These are phyloP conservation scores for Fonsecaea multimorphosa DNA, from an alignment of 2,329 filamentous ascomycete species.

Conservation along the genomic window DNA sequence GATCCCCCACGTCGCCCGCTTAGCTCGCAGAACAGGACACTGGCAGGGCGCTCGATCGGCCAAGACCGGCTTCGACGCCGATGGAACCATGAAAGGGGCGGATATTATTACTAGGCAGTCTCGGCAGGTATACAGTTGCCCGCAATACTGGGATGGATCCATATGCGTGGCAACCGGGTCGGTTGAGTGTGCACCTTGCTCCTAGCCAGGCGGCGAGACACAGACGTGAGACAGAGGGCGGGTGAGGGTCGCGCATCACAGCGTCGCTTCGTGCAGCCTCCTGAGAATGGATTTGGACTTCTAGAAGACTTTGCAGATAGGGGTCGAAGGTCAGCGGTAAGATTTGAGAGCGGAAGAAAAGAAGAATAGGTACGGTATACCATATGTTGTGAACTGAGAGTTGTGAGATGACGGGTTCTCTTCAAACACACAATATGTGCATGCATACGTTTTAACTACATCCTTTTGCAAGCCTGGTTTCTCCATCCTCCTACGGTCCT, in stretches of 20 bases:
- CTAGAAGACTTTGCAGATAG: not conserved
- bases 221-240: not conserved
- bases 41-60: not conserved
- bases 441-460: not conserved
- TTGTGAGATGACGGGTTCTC: not conserved
- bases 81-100: not conserved
- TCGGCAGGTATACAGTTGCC: no score
- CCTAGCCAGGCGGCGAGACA: not conserved
- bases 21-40: not conserved
- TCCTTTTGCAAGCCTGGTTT: not conserved
- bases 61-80: slow-evolving; percentile 3
- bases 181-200: slow-evolving; percentile 3
- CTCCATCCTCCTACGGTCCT: not conserved
- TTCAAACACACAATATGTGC: not conserved
- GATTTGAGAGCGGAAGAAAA: not conserved
- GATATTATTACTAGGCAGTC: not conserved
- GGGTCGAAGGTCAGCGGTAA: not conserved
- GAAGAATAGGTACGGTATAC: not conserved
- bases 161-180: not conserved
- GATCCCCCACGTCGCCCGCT: not conserved
- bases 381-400: not conserved
- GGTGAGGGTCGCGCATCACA: not conserved
- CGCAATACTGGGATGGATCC: not conserved
- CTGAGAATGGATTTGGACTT: not conserved
- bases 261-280: not conserved